These are phyloP conservation scores for Liriodendron chinense DNA, from an alignment of 164 flowering plant genomes.

Conservation along the genomic window DNA sequence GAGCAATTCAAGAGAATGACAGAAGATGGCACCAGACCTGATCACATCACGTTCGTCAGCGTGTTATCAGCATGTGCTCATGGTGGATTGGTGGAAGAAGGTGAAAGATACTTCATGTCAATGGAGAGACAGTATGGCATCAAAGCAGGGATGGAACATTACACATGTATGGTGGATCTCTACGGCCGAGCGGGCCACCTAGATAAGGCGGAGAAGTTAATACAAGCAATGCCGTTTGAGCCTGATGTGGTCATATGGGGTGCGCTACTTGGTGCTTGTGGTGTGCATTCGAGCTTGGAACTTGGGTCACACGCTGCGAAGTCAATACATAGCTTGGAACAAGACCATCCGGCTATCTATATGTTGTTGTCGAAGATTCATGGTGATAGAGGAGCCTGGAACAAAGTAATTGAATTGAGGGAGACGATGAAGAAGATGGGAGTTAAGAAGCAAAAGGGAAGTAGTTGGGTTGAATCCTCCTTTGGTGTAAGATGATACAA, in stretches of 20 bases:
- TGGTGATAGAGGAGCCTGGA: conserved; percentile 49
- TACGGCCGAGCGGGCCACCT: conserved; percentile 56
- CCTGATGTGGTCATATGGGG: conserved; percentile 67
- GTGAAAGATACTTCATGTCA: conserved; percentile 33
- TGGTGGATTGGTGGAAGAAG: conserved; percentile 51
- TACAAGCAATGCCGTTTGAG: conserved; percentile 46
- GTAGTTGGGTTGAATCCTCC: conserved; percentile 38
- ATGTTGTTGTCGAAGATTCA: conserved; percentile 42
- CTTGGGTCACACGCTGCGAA: conserved; percentile 43
- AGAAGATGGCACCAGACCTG: conserved; percentile 30
- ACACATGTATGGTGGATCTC: conserved; percentile 65
- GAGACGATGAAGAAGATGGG: conserved; percentile 30
- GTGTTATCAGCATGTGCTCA: conserved; percentile 57
- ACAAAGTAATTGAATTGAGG: conserved; percentile 31
- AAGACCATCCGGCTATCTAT: conserved; percentile 47
- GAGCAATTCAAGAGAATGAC: conserved; percentile 47
- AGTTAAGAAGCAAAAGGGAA: conserved; percentile 47
- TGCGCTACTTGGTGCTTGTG: conserved; percentile 61
- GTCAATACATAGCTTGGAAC: conserved; percentile 34
- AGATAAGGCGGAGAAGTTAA: conserved; percentile 45
- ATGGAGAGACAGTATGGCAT: conserved; percentile 43
- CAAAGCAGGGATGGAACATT: conserved; percentile 43
- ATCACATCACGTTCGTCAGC: conserved; percentile 45
- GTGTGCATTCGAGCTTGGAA: conserved; percentile 49
- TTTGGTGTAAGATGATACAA: not conserved